A percentile compares a stretch with the other conserved stretches of the same genome.
Conservation (phyloP, 768 basidiomycete species). For the Mycena maculata region DNA sequence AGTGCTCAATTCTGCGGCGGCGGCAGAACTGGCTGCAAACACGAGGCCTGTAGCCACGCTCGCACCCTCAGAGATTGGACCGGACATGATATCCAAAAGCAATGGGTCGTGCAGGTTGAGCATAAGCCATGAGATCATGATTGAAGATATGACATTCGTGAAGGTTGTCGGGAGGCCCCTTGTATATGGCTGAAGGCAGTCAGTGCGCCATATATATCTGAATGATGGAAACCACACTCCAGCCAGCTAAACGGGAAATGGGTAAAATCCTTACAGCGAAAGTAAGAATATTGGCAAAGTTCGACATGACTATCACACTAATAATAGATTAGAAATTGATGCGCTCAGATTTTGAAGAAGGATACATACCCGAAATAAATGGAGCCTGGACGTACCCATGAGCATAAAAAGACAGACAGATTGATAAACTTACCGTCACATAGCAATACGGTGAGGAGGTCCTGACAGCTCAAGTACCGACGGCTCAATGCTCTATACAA, state of each 20-base stretch:
- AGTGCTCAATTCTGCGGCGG: too few relatives aligned
- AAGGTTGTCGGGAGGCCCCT: constrained; percentile 21
- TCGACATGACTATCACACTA: constrained; percentile 24
- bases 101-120: constrained; percentile 29
- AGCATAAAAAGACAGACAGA: background rate
- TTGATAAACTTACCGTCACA: constrained; percentile 16
- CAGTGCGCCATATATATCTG: background rate
- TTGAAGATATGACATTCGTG: constrained; percentile 29
- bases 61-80: too few relatives aligned
- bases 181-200: constrained; percentile 10
- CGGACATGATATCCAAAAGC: too few relatives aligned
- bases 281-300: constrained; percentile 25
- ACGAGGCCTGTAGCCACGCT: too few relatives aligned
- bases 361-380: constrained; percentile 30
- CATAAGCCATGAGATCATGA: constrained; percentile 32
- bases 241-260: constrained; percentile 1
- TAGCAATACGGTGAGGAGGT: constrained; percentile 21
- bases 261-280: constrained; percentile 3
- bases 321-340: background rate
- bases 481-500: constrained; percentile 19
- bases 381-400: constrained; percentile 5
- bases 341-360: background rate
- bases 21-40: too few relatives aligned
- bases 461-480: background rate
- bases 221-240: constrained; percentile 8